Conservation (phyloP, 805 yeast genomes). For the Saturnispora mendoncae region DNA sequence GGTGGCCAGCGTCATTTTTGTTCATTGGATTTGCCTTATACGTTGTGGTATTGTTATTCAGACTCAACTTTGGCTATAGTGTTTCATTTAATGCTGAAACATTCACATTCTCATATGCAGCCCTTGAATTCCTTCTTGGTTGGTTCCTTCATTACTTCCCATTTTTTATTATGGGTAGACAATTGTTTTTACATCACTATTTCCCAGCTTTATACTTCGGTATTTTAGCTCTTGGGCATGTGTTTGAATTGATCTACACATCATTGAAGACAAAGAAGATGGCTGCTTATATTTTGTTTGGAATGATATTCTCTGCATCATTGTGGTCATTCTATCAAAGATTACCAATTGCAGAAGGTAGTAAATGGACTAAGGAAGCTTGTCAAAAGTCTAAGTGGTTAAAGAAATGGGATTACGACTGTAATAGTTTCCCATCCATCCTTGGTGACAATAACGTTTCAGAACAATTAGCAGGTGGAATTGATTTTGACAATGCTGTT, state of each 20-base stretch:
- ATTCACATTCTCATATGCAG: conserved; percentile 56
- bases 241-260: conserved; percentile 26
- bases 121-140: conserved; percentile 54
- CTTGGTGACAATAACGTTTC: conserved; percentile 8
- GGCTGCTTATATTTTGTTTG: conserved; percentile 38
- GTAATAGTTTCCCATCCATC: conserved; percentile 43
- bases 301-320: conserved; percentile 40
- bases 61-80: conserved; percentile 52
- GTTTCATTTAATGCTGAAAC: conserved; percentile 44
- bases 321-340: conserved; percentile 49
- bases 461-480: conserved; percentile 11
- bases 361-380: conserved; percentile 62
- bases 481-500: conserved; percentile 17
- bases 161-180: conserved; percentile 84
- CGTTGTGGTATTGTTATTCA: conserved; percentile 37
- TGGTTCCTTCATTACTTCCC: conserved; percentile 68
- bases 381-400: conserved; percentile 58
- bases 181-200: conserved; percentile 88
- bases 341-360: conserved; percentile 70
- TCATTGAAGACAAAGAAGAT: conserved; percentile 31
- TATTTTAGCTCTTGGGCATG: conserved; percentile 29
- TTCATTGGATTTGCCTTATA: conserved; percentile 43
- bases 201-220: conserved; percentile 83
- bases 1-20: conserved; percentile 64
- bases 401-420: conserved; percentile 81